Conservation (phyloP, 768 basidiomycete species). For the Pleurotus cornucopiae region DNA sequence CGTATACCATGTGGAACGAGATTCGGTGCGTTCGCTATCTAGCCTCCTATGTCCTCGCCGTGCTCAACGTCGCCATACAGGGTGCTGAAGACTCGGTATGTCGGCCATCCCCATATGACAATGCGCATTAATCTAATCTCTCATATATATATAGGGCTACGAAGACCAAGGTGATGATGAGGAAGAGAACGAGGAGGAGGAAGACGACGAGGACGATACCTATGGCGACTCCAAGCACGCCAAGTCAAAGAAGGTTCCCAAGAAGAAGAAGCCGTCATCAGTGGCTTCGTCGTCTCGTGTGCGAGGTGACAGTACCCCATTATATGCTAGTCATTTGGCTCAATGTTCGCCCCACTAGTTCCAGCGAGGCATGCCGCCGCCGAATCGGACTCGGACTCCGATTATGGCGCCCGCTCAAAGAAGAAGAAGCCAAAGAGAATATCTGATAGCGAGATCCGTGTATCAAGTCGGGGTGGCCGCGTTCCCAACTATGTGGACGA, state of each 20-base stretch:
- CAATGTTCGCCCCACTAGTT: constrained; percentile 24
- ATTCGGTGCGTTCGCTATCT: constrained; percentile 34
- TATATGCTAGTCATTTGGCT: constrained; percentile 9
- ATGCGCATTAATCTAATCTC: constrained; percentile 15
- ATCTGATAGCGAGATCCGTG: constrained; percentile 69
- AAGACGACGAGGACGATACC: constrained; percentile 68
- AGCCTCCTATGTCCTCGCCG: constrained; percentile 7
- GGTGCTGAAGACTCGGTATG: constrained; percentile 61
- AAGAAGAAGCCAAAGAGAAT: constrained; percentile 70
- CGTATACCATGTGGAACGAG: constrained; percentile 21
- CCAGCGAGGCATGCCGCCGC: constrained; percentile 51
- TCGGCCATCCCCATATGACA: constrained; percentile 12
- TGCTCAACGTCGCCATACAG: constrained; percentile 23
- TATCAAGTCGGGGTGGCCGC: constrained; percentile 71
- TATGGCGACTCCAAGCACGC: constrained; percentile 76
- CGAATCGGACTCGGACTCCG: constrained; percentile 79
- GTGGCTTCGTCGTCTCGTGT: constrained; percentile 42
- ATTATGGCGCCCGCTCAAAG: constrained; percentile 82
- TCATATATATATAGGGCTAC: constrained; percentile 31
- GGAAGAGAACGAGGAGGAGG: constrained; percentile 45
- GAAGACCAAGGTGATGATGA: constrained; percentile 59
- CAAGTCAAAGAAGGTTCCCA: constrained; percentile 55
- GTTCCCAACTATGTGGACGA: constrained; percentile 85
- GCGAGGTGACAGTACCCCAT: constrained; percentile 42
- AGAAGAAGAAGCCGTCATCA: constrained; percentile 60